A percentile compares a stretch with the other conserved stretches of the same genome.
Evolutionary conservation across 129 eudicot genomes (phyloP).

Genomic region (Ambrosia artemisiifolia): DNA sequence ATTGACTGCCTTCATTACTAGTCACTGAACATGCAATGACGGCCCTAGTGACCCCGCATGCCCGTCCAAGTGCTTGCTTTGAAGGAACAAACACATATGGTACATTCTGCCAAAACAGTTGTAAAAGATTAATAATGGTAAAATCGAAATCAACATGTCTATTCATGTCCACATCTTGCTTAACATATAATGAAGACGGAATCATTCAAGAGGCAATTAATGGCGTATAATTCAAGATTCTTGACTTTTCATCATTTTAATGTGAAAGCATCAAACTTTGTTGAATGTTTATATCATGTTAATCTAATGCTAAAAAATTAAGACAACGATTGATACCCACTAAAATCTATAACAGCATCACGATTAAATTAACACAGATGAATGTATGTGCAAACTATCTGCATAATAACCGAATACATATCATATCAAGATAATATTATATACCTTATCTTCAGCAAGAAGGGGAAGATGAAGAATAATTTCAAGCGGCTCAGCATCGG

Average conservation of each 20-base stretch:
- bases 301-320: not conserved
- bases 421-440: not conserved
- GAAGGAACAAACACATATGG: conserved; percentile 92
- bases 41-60: conserved; percentile 83
- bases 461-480: conserved; percentile 81
- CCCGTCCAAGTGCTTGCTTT: conserved; percentile 91
- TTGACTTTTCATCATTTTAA: not conserved
- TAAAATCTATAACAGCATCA: not conserved
- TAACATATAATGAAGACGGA: not conserved
- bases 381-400: not conserved
- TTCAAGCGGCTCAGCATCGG: conserved; percentile 80
- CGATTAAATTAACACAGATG: not conserved
- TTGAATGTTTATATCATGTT: not conserved
- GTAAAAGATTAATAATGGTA: not conserved
- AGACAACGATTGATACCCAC: not conserved
- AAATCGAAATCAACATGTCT: not conserved
- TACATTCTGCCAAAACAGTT: conserved; percentile 51
- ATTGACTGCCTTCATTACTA: conserved; percentile 80
- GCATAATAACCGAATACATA: not conserved
- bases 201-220: not conserved
- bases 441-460: conserved; percentile 83
- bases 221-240: not conserved
- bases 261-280: not conserved
- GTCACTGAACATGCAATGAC: conserved; percentile 91
- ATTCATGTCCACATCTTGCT: not conserved